Evolutionary conservation across 768 basidiomycete genomes (phyloP).

Genomic region (Naganishia vishniacii): DNA sequence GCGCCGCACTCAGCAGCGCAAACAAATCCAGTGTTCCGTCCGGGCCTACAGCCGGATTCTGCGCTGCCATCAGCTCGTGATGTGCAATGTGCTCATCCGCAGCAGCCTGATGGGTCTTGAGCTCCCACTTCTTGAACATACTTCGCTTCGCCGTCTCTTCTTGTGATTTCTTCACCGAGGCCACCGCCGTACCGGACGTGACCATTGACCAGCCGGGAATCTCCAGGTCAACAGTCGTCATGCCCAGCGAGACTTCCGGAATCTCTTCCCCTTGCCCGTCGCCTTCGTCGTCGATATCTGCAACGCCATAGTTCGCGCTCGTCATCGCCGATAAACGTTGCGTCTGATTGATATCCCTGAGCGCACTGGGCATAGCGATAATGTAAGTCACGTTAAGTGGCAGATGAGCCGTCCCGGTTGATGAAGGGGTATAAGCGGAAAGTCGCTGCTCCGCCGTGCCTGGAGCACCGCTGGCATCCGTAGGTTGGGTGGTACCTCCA

Average conservation of each 20-base stretch:
- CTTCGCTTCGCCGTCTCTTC: neutral
- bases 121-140: neutral
- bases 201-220: neutral
- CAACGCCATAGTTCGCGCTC: too few relatives aligned
- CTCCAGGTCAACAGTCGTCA: constrained; percentile 12
- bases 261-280: constrained; percentile 20
- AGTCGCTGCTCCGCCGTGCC: neutral
- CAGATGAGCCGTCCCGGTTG: neutral
- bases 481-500: neutral
- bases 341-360: neutral
- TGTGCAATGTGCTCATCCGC: neutral
- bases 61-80: too few relatives aligned
- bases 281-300: neutral
- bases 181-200: neutral
- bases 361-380: constrained; percentile 23
- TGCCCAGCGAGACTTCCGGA: constrained; percentile 21
- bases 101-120: neutral
- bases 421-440: constrained; percentile 7
- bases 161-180: neutral
- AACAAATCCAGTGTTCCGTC: constrained; percentile 14
- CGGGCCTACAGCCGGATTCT: neutral
- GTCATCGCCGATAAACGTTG: neutral
- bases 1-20: neutral
- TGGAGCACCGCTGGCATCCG: neutral
- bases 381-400: constrained; percentile 22